phyloP scores from a whole-genome alignment of 2,329 filamentous ascomycete genomes.

The Furcasterigmium furcatum region DNA sequence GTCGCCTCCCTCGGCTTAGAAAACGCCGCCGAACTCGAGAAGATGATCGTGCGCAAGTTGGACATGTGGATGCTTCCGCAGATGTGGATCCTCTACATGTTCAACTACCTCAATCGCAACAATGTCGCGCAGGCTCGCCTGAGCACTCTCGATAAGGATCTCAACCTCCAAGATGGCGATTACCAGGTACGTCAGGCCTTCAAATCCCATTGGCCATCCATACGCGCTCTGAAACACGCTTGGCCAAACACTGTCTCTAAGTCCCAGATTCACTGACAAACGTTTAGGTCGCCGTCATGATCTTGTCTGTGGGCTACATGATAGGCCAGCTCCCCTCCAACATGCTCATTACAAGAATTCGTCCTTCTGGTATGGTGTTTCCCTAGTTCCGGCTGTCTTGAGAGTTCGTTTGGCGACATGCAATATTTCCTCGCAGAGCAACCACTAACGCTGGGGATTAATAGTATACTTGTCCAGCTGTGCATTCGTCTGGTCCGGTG shows the following conservation, averaged over 20 bases:
- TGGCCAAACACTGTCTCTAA: no score
- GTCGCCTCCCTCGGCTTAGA: background rate
- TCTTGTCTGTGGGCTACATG: constrained; percentile 10
- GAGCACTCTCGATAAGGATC: constrained; percentile 15
- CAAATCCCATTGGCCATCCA: no score
- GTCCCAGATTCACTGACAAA: no score
- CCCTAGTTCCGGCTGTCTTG: no score
- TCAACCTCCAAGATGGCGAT: constrained; percentile 12
- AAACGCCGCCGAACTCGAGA: constrained; percentile 4
- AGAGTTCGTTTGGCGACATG: no score
- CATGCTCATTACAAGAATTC: constrained; percentile 3
- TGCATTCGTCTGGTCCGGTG: constrained; percentile 29
- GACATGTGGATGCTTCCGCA: constrained; percentile 14
- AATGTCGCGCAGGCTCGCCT: constrained; percentile 18
- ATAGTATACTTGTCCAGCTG: constrained; percentile 6
- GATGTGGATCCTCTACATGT: constrained; percentile 16
- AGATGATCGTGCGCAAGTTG: constrained; percentile 12
- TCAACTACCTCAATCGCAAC: constrained; percentile 14
- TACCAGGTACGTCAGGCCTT: background rate
- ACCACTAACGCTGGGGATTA: no score
- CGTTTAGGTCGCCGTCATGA: background rate
- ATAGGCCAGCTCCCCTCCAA: constrained; percentile 6
- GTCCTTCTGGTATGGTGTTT: no score
- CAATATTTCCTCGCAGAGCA: no score
- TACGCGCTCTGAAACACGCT: no score